These are phyloP conservation scores for Aureobasidium namibiae DNA, from an alignment of 2,329 filamentous ascomycete genomes.

Conservation along the genomic window DNA sequence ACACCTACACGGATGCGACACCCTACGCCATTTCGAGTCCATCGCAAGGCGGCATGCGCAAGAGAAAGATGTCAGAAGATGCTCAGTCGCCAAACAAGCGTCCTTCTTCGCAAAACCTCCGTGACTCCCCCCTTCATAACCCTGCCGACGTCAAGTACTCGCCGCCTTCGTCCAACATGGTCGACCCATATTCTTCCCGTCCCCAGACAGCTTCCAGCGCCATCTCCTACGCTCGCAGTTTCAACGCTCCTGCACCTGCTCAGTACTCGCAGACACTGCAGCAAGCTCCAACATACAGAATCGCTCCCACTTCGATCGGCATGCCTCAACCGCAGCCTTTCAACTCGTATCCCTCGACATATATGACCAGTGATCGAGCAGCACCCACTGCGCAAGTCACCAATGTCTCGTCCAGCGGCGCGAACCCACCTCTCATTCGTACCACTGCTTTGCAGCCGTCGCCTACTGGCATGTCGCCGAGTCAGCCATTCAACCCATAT, in stretches of 20 bases:
- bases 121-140: constrained; percentile 20
- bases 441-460: constrained; percentile 56
- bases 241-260: constrained; percentile 26
- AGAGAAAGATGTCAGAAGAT: constrained; percentile 47
- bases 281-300: constrained; percentile 12
- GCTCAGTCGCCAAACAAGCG: constrained; percentile 32
- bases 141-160: constrained; percentile 14
- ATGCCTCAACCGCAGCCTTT: constrained; percentile 17
- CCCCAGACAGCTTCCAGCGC: constrained; percentile 14
- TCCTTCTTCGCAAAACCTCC: constrained; percentile 24
- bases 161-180: constrained; percentile 13
- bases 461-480: constrained; percentile 36
- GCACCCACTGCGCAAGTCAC: constrained; percentile 27
- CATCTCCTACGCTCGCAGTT: constrained; percentile 27
- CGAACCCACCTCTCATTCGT: constrained; percentile 55
- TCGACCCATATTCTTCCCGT: constrained; percentile 14
- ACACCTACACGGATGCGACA: constrained; percentile 48
- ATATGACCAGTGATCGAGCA: constrained; percentile 35
- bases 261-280: constrained; percentile 20
- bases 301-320: constrained; percentile 9
- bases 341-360: constrained; percentile 34
- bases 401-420: constrained; percentile 31
- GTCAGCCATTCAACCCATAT: constrained; percentile 62
- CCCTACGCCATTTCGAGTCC: constrained; percentile 28
- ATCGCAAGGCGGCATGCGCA: constrained; percentile 37